These are phyloP conservation scores for Sesbania bispinosa DNA, from an alignment of 306 rosid species.

Conservation along the genomic window DNA sequence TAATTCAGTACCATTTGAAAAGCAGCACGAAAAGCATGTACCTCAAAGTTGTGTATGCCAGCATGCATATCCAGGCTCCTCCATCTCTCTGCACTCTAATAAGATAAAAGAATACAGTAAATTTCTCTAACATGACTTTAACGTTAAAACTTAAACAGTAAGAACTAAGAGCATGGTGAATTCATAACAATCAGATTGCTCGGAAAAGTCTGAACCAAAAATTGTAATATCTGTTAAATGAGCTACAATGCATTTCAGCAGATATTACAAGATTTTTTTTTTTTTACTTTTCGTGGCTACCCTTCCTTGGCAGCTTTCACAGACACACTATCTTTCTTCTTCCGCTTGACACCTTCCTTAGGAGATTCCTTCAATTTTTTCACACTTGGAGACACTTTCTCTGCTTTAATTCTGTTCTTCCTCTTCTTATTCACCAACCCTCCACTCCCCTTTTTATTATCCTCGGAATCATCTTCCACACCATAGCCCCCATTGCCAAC, in stretches of 20 bases:
- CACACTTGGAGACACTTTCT: no score
- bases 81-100: conserved; percentile 97
- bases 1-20: conserved; percentile 74
- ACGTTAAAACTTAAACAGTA: neutral
- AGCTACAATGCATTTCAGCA: neutral
- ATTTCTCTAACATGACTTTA: conserved; percentile 1
- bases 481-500: conserved; percentile 9
- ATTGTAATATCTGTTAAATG: conserved; percentile 1
- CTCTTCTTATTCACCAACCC: conserved; percentile 36
- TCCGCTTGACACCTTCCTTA: conserved; percentile 23
- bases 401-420: conserved; percentile 41
- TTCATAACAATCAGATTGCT: neutral
- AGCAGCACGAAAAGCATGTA: conserved; percentile 89
- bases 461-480: neutral
- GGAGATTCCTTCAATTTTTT: no score
- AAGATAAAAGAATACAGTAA: conserved; percentile 29
- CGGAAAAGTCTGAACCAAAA: neutral
- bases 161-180: neutral
- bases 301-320: conserved; percentile 18
- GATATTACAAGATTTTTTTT: no score
- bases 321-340: conserved; percentile 25
- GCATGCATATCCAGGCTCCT: conserved; percentile 59
- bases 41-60: conserved; percentile 79
- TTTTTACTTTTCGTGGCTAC: conserved; percentile 15
- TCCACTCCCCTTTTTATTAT: no score